Conservation (phyloP, 2,329 filamentous ascomycete genomes). For the Clonostachys sp. region DNA sequence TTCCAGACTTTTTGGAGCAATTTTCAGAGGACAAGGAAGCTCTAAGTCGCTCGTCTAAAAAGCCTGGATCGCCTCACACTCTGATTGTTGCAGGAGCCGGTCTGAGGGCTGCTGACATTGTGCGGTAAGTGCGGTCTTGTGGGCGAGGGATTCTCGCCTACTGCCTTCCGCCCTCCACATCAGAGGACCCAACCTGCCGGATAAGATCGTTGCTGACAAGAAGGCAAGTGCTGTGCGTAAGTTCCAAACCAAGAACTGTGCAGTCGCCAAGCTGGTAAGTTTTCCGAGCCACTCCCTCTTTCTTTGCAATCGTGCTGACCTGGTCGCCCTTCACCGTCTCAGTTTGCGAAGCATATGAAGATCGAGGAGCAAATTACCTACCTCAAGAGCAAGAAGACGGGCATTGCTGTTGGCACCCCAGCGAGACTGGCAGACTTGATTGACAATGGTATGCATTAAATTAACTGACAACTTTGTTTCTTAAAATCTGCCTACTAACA, state of each 20-base stretch:
- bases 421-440: constrained; percentile 77
- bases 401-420: constrained; percentile 88
- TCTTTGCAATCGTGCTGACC: constrained; percentile 4
- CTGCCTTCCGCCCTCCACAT: background rate
- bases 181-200: background rate
- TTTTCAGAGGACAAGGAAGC: constrained; percentile 53
- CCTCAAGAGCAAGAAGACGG: constrained; percentile 65
- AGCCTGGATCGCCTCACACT: constrained; percentile 75
- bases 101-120: constrained; percentile 79
- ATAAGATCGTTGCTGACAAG: constrained; percentile 8
- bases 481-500: too few species aligned
- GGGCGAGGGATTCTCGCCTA: background rate
- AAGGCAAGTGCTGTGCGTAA: constrained; percentile 60
- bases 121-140: constrained; percentile 44
- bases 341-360: constrained; percentile 98
- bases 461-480: constrained; percentile 36
- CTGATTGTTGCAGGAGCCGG: constrained; percentile 84
- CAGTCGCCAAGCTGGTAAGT: constrained; percentile 73
- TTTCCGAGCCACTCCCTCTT: background rate
- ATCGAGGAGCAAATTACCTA: constrained; percentile 78
- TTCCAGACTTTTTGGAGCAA: constrained; percentile 74
- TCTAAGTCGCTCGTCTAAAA: constrained; percentile 61
- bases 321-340: background rate
- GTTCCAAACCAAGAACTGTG: constrained; percentile 73
- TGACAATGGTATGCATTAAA: constrained; percentile 48